Percentiles rank a stretch among this genome's conserved stretches.
These are phyloP conservation scores for Trichocomaceae sp. DNA, from an alignment of 2,329 filamentous ascomycete species.

Conservation along the genomic window DNA sequence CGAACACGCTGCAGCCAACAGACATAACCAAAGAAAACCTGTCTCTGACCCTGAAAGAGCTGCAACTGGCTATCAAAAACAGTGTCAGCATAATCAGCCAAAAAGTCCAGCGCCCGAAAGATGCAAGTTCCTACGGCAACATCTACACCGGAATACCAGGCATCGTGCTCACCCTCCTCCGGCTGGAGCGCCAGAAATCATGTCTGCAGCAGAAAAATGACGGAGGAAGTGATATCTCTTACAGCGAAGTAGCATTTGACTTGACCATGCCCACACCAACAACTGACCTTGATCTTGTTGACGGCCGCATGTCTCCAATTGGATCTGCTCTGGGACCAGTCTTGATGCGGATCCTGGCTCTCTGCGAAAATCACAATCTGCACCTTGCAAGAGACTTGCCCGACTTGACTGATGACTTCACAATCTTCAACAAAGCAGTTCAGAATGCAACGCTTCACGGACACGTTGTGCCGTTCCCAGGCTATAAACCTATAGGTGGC, in stretches of 20 bases:
- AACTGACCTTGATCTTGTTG: slow-evolving; percentile 19
- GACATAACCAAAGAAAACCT: slow-evolving; percentile 17
- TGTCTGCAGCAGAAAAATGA: slow-evolving; percentile 17
- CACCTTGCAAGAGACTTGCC: slow-evolving; percentile 1
- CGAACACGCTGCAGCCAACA: slow-evolving; percentile 21
- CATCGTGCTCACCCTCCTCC: slow-evolving; percentile 31
- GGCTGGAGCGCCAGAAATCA: slow-evolving; percentile 30
- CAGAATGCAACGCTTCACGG: slow-evolving; percentile 26
- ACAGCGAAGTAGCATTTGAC: slow-evolving; percentile 23
- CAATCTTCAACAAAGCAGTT: slow-evolving; percentile 23
- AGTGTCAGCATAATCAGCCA: slow-evolving; percentile 23
- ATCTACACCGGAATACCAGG: slow-evolving; percentile 31
- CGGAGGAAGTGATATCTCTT: slow-evolving; percentile 9
- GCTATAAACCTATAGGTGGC: slow-evolving; percentile 23
- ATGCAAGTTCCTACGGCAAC: slow-evolving; percentile 22
- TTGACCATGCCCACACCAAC: slow-evolving; percentile 22
- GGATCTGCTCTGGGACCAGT: slow-evolving; percentile 22
- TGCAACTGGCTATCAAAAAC: slow-evolving; percentile 25
- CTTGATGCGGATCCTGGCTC: slow-evolving; percentile 24
- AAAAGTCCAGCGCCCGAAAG: slow-evolving; percentile 19
- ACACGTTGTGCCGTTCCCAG: slow-evolving; percentile 21
- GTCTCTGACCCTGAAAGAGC: slow-evolving; percentile 20
- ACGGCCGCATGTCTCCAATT: slow-evolving; percentile 29
- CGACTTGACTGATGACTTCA: slow-evolving; percentile 22
- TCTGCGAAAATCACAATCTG: slow-evolving; percentile 11